Conservation (phyloP, 345 rosid species). For the Gossypium turneri region DNA sequence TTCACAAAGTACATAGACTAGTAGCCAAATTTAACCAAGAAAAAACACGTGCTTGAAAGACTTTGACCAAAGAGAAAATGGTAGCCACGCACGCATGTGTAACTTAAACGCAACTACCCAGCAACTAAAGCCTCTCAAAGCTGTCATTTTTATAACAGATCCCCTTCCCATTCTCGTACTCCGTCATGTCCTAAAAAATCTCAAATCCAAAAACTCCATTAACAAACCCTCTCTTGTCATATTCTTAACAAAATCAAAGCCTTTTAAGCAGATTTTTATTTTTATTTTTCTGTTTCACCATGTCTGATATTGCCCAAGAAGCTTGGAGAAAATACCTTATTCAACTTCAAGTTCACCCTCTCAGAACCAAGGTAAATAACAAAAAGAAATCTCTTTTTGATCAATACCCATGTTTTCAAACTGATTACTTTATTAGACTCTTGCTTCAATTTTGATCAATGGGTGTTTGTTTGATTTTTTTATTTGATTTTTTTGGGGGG, state of each 20-base stretch:
- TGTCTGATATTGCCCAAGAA: slow-evolving; percentile 67
- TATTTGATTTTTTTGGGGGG: background rate
- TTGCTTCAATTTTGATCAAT: background rate
- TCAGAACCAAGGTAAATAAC: slow-evolving; percentile 67
- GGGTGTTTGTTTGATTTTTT: background rate
- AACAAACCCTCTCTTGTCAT: background rate
- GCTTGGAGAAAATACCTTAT: slow-evolving; percentile 85
- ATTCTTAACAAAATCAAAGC: background rate
- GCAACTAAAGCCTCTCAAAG: background rate
- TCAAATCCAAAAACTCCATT: background rate
- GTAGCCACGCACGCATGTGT: background rate
- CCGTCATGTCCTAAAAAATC: background rate
- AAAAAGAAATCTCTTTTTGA: background rate
- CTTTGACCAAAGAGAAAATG: background rate
- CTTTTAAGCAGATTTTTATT: too few species aligned
- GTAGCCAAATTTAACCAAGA: too few species aligned
- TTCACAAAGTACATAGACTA: too few species aligned
- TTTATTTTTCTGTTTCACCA: background rate
- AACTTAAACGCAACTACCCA: background rate
- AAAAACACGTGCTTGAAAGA: too few species aligned
- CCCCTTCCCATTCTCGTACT: background rate
- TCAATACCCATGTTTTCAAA: slow-evolving; percentile 14
- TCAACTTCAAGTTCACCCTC: slow-evolving; percentile 82
- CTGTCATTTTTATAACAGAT: background rate
- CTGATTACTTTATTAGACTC: background rate